phyloP scores from a whole-genome alignment of 2,329 filamentous ascomycete genomes.

The Sporothrix pseudoabietina region DNA sequence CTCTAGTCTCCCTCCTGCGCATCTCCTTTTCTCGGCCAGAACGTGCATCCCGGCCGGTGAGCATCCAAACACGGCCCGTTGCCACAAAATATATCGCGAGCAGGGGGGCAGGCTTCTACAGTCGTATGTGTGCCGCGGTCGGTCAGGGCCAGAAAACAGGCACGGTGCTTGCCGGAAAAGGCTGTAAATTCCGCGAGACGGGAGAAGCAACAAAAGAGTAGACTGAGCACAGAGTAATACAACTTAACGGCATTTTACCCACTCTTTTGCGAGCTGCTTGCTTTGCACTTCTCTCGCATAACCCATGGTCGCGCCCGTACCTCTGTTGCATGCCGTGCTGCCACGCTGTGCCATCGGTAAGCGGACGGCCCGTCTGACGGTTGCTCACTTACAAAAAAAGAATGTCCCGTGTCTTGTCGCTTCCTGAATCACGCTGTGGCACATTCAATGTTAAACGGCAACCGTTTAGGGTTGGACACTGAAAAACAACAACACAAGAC shows the following conservation, averaged over 20 bases:
- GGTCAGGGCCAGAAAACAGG: background rate
- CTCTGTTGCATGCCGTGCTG: background rate
- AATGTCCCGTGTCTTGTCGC: background rate
- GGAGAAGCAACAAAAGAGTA: background rate
- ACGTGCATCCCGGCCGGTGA: slow-evolving; percentile 20
- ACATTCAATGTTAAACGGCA: background rate
- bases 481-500: background rate
- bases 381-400: background rate
- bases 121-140: background rate
- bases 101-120: background rate
- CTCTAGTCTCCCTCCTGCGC: background rate
- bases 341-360: background rate
- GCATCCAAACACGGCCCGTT: slow-evolving; percentile 5
- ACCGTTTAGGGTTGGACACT: background rate
- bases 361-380: background rate
- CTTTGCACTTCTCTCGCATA: background rate
- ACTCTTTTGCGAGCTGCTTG: background rate
- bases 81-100: background rate
- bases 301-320: background rate
- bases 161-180: slow-evolving; percentile 1
- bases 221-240: no score
- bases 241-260: background rate
- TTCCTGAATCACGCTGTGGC: slow-evolving; percentile 13
- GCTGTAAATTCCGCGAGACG: background rate
- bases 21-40: background rate